phyloP scores from a whole-genome alignment of 139 green algal genomes.

The Micromonas pusilla region DNA sequence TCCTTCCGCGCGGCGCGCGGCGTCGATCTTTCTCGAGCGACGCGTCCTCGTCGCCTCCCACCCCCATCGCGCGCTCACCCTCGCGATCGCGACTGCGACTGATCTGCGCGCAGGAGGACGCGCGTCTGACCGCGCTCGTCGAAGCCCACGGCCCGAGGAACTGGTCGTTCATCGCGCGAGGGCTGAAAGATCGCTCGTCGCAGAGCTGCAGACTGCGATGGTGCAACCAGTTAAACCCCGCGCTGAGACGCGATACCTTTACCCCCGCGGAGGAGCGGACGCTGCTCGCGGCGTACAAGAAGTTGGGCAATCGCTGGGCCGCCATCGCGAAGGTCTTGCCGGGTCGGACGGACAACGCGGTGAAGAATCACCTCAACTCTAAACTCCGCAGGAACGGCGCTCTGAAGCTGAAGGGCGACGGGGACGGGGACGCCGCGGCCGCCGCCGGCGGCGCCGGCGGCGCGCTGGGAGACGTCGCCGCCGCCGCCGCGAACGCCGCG shows the following conservation, averaged over 20 bases:
- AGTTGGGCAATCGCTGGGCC: conserved; percentile 72
- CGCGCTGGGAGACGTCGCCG: neutral
- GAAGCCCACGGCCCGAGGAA: conserved; percentile 43
- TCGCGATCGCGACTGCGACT: no score
- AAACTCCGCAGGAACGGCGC: neutral
- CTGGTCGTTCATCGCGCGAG: conserved; percentile 46
- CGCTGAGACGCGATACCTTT: conserved; percentile 49
- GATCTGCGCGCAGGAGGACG: conserved; percentile 39
- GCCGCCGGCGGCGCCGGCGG: no score
- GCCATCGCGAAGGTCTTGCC: conserved; percentile 62
- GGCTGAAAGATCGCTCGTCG: conserved; percentile 52
- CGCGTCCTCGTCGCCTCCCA: no score
- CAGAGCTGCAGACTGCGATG: conserved; percentile 62
- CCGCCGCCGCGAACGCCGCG: neutral
- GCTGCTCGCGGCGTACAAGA: conserved; percentile 46
- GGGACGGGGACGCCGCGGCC: neutral
- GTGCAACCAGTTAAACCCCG: conserved; percentile 65
- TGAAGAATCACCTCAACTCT: conserved; percentile 69
- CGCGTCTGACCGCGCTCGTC: conserved; percentile 45
- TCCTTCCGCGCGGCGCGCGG: no score
- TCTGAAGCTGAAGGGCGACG: neutral
- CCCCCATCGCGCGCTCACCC: no score
- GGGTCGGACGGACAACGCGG: conserved; percentile 79
- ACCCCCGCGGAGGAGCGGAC: conserved; percentile 43
- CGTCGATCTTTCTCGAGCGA: no score